These are phyloP conservation scores for Mrakia gelida DNA, from an alignment of 768 basidiomycete genomes.

Conservation along the genomic window DNA sequence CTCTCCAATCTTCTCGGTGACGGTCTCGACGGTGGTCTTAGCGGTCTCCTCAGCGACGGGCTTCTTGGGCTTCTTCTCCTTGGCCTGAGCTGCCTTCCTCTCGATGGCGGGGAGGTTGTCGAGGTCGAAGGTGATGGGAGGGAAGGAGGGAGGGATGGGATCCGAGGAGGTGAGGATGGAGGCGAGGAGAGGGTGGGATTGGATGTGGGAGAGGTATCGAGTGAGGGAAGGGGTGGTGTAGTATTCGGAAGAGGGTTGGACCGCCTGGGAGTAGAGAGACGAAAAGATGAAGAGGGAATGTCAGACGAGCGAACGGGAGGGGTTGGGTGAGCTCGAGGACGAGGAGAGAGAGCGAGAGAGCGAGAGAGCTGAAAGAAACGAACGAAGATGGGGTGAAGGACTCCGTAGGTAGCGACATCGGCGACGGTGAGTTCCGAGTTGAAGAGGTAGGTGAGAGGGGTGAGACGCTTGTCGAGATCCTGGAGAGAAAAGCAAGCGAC, in stretches of 20 bases:
- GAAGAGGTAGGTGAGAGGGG: conserved; percentile 57
- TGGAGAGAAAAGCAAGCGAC: background rate
- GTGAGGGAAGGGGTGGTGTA: conserved; percentile 75
- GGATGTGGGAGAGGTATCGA: conserved; percentile 94
- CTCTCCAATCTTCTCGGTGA: conserved; percentile 26
- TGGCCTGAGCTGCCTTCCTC: conserved; percentile 50
- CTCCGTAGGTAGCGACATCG: conserved; percentile 84
- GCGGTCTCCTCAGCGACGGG: conserved; percentile 16
- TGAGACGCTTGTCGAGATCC: conserved; percentile 27
- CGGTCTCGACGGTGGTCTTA: conserved; percentile 25
- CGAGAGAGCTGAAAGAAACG: conserved; percentile 38
- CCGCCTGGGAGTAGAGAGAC: conserved; percentile 58
- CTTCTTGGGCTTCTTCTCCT: conserved; percentile 53
- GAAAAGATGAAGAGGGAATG: background rate
- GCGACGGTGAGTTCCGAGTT: conserved; percentile 80
- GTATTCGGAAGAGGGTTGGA: conserved; percentile 66
- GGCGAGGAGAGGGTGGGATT: conserved; percentile 50
- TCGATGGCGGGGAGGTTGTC: conserved; percentile 25
- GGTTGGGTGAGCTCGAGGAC: conserved; percentile 6
- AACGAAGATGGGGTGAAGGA: conserved; percentile 78
- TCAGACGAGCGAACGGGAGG: background rate
- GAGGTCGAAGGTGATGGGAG: conserved; percentile 29
- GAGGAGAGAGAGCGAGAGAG: conserved; percentile 23
- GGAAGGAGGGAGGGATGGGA: conserved; percentile 10
- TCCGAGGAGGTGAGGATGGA: conserved; percentile 12